phyloP scores from a whole-genome alignment of 1,284 basidiomycete genomes.

The Quambalaria eucalypti region DNA sequence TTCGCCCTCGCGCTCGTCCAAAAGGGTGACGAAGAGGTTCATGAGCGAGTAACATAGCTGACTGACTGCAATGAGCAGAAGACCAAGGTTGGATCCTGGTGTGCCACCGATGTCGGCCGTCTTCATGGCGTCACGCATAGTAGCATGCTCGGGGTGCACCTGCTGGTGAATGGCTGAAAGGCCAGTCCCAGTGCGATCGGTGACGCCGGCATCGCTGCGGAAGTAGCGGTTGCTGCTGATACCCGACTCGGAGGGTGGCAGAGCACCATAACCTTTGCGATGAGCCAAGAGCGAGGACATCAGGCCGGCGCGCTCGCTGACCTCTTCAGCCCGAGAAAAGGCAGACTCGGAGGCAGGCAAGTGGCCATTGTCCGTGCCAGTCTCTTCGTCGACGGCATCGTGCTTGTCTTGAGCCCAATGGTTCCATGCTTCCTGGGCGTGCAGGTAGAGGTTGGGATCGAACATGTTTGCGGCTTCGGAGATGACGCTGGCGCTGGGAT shows the following conservation, averaged over 20 bases:
- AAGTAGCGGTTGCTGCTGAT: neutral
- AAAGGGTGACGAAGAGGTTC: conserved; percentile 5
- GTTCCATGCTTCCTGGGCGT: conserved; percentile 1
- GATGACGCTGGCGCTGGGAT: neutral
- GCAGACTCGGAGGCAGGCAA: neutral
- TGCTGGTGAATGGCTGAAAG: neutral
- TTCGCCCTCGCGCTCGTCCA: conserved; percentile 14
- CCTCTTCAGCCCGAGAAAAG: neutral
- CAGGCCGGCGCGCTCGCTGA: neutral
- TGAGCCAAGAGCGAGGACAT: neutral
- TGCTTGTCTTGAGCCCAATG: neutral
- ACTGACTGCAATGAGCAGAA: conserved; percentile 4
- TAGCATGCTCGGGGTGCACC: neutral
- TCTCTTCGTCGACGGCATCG: neutral
- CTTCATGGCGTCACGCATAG: conserved; percentile 19
- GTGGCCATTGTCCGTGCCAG: neutral
- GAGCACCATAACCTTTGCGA: neutral
- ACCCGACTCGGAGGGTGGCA: neutral
- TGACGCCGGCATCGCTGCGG: too few species aligned
- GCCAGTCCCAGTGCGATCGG: neutral
- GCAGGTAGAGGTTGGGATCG: conserved; percentile 1
- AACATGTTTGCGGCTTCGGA: neutral
- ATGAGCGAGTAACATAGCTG: conserved; percentile 6
- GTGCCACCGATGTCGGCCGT: conserved; percentile 11
- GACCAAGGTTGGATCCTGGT: conserved; percentile 13